Evolutionary conservation across 225 moss, liverwort and hornwort genomes (phyloP).

Genomic region (Anthoceros angustus): DNA sequence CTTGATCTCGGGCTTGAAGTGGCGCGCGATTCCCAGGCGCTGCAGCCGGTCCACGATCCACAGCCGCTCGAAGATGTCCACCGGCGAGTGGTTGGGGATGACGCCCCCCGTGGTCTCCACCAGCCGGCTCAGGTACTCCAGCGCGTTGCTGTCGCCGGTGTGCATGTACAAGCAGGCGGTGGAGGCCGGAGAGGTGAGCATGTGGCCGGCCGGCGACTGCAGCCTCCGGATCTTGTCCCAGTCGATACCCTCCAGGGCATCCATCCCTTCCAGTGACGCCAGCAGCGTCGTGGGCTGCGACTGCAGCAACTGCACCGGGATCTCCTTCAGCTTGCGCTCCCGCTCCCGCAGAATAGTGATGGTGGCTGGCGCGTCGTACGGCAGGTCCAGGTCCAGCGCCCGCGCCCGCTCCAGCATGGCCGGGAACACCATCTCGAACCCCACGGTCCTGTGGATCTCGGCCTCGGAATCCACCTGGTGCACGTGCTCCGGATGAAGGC

Average conservation of each 20-base stretch:
- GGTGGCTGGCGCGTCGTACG: too few relatives aligned
- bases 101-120: neutral
- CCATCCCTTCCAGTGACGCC: too few relatives aligned
- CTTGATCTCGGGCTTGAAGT: constrained; percentile 25
- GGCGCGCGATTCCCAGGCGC: constrained; percentile 28
- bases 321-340: neutral
- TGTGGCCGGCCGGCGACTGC: constrained; percentile 24
- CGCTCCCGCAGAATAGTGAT: neutral
- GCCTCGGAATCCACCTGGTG: neutral
- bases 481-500: neutral
- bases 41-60: constrained; percentile 39
- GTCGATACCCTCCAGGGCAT: constrained; percentile 20
- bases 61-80: constrained; percentile 31
- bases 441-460: neutral
- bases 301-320: constrained; percentile 24
- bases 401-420: constrained; percentile 3
- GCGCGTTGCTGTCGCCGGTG: constrained; percentile 21
- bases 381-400: neutral
- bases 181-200: constrained; percentile 32
- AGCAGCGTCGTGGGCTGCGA: too few relatives aligned
- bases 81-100: constrained; percentile 2
- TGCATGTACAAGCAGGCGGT: constrained; percentile 29
- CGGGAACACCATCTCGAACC: constrained; percentile 3
- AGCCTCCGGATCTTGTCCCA: constrained; percentile 21
- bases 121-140: constrained; percentile 14